Conservation (phyloP, 139 green algal genomes). For the Edaphochlamys debaryana region DNA sequence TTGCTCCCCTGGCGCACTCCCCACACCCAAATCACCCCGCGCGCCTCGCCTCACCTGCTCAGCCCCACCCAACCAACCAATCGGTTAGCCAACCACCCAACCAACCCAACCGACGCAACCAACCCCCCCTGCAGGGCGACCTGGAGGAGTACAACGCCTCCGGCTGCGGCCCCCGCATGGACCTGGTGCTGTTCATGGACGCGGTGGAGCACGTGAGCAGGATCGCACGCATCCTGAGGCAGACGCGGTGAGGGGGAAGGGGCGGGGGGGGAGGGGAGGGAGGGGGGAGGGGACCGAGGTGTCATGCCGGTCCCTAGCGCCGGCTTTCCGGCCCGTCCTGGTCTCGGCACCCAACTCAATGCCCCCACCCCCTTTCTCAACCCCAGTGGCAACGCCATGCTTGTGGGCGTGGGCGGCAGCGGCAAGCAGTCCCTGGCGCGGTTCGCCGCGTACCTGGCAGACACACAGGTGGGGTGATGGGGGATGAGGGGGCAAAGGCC, state of each 20-base stretch:
- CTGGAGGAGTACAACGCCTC: slow-evolving; percentile 82
- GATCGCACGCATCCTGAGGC: slow-evolving; percentile 75
- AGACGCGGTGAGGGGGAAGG: slow-evolving; percentile 66
- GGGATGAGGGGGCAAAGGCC: background rate
- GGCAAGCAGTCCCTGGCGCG: slow-evolving; percentile 85
- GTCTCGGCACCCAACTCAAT: no score
- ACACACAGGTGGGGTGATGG: slow-evolving; percentile 15
- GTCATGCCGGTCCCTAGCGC: no score
- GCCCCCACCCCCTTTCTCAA: no score
- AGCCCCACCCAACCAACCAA: no score
- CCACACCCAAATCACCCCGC: no score
- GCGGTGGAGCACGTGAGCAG: slow-evolving; percentile 80
- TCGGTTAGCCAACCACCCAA: no score
- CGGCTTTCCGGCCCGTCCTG: no score
- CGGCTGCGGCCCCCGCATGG: slow-evolving; percentile 43
- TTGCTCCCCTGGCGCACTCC: no score
- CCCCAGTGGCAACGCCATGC: slow-evolving; percentile 73
- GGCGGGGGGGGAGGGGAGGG: no score
- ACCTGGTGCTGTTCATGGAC: slow-evolving; percentile 87
- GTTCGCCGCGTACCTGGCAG: slow-evolving; percentile 77
- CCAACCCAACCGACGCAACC: no score
- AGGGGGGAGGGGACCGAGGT: no score
- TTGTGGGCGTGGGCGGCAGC: slow-evolving; percentile 82
- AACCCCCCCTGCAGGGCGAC: slow-evolving; percentile 61
- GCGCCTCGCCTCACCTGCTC: no score